A percentile compares a stretch with the other conserved stretches of the same genome.
phyloP scores from a whole-genome alignment of 345 rosid species.

The Euphorbia lathyris region DNA sequence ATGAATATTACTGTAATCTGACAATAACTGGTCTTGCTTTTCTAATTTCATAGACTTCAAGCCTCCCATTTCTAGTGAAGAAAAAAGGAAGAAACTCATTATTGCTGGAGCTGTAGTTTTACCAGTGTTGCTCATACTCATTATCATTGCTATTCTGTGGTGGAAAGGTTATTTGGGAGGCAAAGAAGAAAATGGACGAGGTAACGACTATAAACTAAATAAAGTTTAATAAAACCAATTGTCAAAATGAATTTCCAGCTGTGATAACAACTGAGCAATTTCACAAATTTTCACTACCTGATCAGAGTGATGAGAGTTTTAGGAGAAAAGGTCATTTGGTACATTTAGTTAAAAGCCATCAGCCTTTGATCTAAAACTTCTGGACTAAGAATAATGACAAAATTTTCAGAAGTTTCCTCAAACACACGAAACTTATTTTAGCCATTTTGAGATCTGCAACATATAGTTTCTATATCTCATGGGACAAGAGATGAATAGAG shows the following conservation, averaged over 20 bases:
- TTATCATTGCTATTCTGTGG: conserved; percentile 20
- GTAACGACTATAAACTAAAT: conserved; percentile 10
- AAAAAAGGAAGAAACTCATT: conserved; percentile 22
- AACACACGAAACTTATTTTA: too few species aligned
- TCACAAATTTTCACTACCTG: not conserved
- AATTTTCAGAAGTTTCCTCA: not conserved
- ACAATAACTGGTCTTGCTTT: not conserved
- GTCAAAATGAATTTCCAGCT: too few species aligned
- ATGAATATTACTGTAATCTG: not conserved
- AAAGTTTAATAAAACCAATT: not conserved
- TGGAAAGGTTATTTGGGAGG: conserved; percentile 40
- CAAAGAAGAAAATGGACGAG: conserved; percentile 9
- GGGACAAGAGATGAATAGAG: too few species aligned
- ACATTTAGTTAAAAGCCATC: not conserved
- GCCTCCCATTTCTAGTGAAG: not conserved
- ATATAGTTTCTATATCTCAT: too few species aligned
- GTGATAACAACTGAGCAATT: too few species aligned
- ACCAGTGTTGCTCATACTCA: conserved; percentile 22
- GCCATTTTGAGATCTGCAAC: too few species aligned
- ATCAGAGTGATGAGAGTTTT: not conserved
- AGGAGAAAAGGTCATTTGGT: not conserved
- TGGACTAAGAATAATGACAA: not conserved
- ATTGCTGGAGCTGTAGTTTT: conserved; percentile 30
- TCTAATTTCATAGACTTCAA: not conserved
- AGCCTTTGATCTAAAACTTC: not conserved